These are phyloP conservation scores for Saussurea involucrata DNA, from an alignment of 129 eudicot species.

Conservation along the genomic window DNA sequence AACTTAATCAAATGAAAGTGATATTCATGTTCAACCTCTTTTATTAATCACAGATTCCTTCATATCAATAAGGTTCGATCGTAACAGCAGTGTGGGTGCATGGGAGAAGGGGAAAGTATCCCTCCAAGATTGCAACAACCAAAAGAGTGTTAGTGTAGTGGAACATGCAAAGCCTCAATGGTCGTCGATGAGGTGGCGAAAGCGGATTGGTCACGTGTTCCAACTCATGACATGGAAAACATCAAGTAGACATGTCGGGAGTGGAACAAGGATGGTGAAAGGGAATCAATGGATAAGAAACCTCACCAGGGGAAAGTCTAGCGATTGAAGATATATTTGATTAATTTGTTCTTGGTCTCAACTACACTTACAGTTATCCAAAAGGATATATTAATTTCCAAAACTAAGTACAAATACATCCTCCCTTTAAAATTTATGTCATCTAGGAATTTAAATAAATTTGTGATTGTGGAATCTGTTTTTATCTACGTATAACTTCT, in stretches of 20 bases:
- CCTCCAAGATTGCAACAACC: slow-evolving; percentile 25
- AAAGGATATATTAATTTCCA: not conserved
- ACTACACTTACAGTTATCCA: too few species aligned
- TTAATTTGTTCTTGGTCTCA: too few species aligned
- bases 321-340: slow-evolving; percentile 24
- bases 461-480: not conserved
- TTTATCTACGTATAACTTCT: not conserved
- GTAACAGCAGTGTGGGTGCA: slow-evolving; percentile 56
- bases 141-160: slow-evolving; percentile 59
- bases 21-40: too few species aligned
- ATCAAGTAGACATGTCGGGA: slow-evolving; percentile 46
- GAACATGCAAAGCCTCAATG: slow-evolving; percentile 56
- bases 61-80: slow-evolving; percentile 81
- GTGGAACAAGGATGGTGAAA: slow-evolving; percentile 41
- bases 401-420: not conserved
- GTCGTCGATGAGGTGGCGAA: slow-evolving; percentile 72
- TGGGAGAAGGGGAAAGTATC: slow-evolving; percentile 66
- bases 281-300: slow-evolving; percentile 58
- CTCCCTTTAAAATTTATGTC: too few species aligned
- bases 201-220: slow-evolving; percentile 70
- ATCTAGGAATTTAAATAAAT: too few species aligned
- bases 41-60: slow-evolving; percentile 49
- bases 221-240: slow-evolving; percentile 71
- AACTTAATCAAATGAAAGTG: too few species aligned
- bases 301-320: slow-evolving; percentile 47